phyloP scores from a whole-genome alignment of 2,329 filamentous ascomycete species.

The Colletotrichum nymphaeae region DNA sequence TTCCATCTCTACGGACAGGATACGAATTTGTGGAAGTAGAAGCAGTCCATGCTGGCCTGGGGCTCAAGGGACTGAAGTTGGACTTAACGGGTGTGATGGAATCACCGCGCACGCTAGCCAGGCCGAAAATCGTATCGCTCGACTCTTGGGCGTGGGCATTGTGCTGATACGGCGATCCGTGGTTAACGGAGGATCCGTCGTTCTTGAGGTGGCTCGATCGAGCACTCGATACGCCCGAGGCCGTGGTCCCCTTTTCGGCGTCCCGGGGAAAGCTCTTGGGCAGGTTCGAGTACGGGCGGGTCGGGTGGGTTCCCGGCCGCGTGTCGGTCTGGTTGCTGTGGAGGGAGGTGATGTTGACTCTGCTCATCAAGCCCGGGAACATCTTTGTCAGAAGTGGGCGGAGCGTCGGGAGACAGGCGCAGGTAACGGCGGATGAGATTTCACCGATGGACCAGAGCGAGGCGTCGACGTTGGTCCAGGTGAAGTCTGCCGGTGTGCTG shows the following conservation, averaged over 20 bases:
- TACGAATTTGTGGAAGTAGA: not conserved
- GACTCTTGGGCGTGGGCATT: conserved; percentile 10
- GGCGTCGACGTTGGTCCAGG: conserved; percentile 40
- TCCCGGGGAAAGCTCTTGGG: conserved; percentile 4
- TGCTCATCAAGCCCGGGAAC: conserved; percentile 26
- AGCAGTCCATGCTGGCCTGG: not conserved
- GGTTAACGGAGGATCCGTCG: not conserved
- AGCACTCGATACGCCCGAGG: conserved; percentile 10
- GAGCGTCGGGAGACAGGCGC: conserved; percentile 40
- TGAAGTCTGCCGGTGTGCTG: conserved; percentile 35
- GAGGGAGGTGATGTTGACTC: conserved; percentile 24
- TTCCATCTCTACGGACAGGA: not conserved
- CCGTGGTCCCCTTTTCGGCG: conserved; percentile 3
- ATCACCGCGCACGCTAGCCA: conserved; percentile 26
- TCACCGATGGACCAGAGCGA: conserved; percentile 41
- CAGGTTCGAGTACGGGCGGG: conserved; percentile 12
- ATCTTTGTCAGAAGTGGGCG: conserved; percentile 37
- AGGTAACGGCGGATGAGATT: conserved; percentile 38
- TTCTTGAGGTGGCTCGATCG: conserved; percentile 16
- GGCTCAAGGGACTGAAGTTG: not conserved
- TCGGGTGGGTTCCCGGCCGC: not conserved
- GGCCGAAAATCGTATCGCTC: conserved; percentile 18
- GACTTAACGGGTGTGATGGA: conserved; percentile 9
- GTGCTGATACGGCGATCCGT: conserved; percentile 15
- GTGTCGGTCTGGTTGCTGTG: conserved; percentile 25